Evolutionary conservation across 805 yeast species (phyloP), one percentile per base, ranked within the genome.

Genomic region (Saturnispora diversa): DNA sequence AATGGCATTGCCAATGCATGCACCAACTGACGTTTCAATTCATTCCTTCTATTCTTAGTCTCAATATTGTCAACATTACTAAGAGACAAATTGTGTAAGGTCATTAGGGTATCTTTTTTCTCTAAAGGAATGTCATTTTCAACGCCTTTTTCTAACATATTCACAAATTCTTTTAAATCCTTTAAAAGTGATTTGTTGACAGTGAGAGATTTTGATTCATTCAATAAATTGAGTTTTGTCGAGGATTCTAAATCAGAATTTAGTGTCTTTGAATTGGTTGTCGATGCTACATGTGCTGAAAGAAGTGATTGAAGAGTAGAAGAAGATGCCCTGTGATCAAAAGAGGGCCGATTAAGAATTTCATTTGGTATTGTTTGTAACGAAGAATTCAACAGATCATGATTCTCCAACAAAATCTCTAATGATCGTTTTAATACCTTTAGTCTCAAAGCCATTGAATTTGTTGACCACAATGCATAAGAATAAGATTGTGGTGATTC

Each of bases 401-500:
- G 87, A 40, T 83, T 64, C 28, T 78, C 81, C 38, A 79, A 64
- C 29, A 85, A 62, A 31, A 84, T 80, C 55, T 84, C 86, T 39
- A 85, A 60, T 5, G 94, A 81, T 49, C 92, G 63, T 53, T 79
- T 83, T 50, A 85, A 64, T 12, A 84, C 87, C 41, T 78, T 78
- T 45, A 85, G 60, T 42, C 95, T 65, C 35, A 84, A 72, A 0
- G 92, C 84, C 42, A 85, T 59, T 1, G 94, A 80, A 54, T 83
- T 82, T 8, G 88, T 92, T 1, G 90, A 79, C 42, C 84, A 62
- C 40, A 82, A 84, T 3, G 92, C 85, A 56, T 85, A 85, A 0
- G 94, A 84, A 54, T 82, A 85, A 2, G 94, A 82, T 55, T 83
- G 88, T 1, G 92, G 75, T 10, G 92, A 82, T 50, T 82, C 87